Evolutionary conservation across 1,284 basidiomycete genomes (phyloP).

Genomic region (Sanghuangporus baumii): DNA sequence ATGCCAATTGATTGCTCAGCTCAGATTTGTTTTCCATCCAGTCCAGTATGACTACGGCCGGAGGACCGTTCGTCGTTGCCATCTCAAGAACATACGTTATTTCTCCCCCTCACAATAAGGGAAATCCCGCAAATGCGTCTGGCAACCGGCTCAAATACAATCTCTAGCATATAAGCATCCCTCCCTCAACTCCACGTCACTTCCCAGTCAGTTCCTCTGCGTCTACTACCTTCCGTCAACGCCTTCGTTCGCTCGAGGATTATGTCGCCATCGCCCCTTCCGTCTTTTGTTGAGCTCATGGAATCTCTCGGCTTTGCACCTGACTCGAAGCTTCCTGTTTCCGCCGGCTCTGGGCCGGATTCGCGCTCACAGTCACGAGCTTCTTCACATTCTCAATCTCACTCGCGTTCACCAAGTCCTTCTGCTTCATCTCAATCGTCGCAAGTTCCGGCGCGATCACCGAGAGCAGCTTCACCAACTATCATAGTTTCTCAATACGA

Average conservation of each 20-base stretch:
- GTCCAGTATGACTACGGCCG: slow-evolving; percentile 19
- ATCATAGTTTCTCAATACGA: slow-evolving; percentile 17
- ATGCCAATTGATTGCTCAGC: neutral
- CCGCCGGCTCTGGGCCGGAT: slow-evolving; percentile 38
- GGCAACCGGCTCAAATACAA: slow-evolving; percentile 17
- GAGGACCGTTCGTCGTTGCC: slow-evolving; percentile 26
- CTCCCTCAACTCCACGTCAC: slow-evolving; percentile 9
- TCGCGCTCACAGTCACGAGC: slow-evolving; percentile 32
- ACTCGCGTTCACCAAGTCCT: slow-evolving; percentile 1
- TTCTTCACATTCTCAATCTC: slow-evolving; percentile 17
- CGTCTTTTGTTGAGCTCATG: slow-evolving; percentile 82
- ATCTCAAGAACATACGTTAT: slow-evolving; percentile 13
- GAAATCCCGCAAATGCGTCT: slow-evolving; percentile 12
- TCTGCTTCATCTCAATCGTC: slow-evolving; percentile 2
- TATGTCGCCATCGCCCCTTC: slow-evolving; percentile 35
- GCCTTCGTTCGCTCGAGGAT: slow-evolving; percentile 10
- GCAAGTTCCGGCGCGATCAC: neutral
- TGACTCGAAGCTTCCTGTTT: slow-evolving; percentile 40
- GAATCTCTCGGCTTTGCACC: slow-evolving; percentile 56
- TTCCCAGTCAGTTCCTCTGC: slow-evolving; percentile 25
- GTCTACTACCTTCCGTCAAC: slow-evolving; percentile 19
- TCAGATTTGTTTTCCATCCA: neutral
- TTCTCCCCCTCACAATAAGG: slow-evolving; percentile 14
- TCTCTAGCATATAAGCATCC: slow-evolving; percentile 12
- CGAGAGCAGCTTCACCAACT: slow-evolving; percentile 10